Evolutionary conservation across 352 stramenopile species (phyloP).

Genomic region (Pythium apleroticum): DNA sequence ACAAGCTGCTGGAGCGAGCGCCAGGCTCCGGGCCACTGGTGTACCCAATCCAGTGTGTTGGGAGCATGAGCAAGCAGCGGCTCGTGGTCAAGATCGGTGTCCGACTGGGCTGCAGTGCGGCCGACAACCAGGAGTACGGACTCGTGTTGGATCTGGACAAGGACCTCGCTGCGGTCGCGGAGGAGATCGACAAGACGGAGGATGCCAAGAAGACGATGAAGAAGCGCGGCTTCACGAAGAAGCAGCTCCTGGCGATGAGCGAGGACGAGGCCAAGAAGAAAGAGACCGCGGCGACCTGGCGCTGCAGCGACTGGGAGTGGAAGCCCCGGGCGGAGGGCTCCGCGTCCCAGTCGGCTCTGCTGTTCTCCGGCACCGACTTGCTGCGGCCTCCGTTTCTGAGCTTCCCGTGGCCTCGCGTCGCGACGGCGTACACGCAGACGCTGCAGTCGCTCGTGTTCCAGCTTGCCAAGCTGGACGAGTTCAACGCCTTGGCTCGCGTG

Average conservation of each 20-base stretch:
- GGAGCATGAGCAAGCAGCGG: conserved; percentile 23
- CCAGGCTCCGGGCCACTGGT: conserved; percentile 33
- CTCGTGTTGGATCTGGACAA: conserved; percentile 59
- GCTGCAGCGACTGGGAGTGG: conserved; percentile 57
- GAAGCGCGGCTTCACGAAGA: conserved; percentile 45
- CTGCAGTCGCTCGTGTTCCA: conserved; percentile 43
- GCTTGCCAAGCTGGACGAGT: conserved; percentile 62
- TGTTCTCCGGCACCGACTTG: conserved; percentile 52
- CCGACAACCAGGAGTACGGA: conserved; percentile 68
- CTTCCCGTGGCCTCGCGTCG: conserved; percentile 50
- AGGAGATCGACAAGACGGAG: not conserved
- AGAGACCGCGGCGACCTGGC: conserved; percentile 16
- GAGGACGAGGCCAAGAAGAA: conserved; percentile 21
- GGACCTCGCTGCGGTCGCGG: conserved; percentile 34
- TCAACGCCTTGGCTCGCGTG: conserved; percentile 49
- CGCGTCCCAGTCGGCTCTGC: conserved; percentile 10
- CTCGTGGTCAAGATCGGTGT: conserved; percentile 52
- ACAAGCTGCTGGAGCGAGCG: conserved; percentile 40
- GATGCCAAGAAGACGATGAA: conserved; percentile 23
- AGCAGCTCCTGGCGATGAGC: conserved; percentile 30
- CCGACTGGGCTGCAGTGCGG: conserved; percentile 39
- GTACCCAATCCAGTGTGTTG: conserved; percentile 59
- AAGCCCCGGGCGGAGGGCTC: not conserved
- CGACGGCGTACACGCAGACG: conserved; percentile 47
- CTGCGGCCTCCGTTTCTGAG: conserved; percentile 51